These are phyloP conservation scores for Seminavis robusta DNA, from an alignment of 108 stramenopile species.

Conservation along the genomic window DNA sequence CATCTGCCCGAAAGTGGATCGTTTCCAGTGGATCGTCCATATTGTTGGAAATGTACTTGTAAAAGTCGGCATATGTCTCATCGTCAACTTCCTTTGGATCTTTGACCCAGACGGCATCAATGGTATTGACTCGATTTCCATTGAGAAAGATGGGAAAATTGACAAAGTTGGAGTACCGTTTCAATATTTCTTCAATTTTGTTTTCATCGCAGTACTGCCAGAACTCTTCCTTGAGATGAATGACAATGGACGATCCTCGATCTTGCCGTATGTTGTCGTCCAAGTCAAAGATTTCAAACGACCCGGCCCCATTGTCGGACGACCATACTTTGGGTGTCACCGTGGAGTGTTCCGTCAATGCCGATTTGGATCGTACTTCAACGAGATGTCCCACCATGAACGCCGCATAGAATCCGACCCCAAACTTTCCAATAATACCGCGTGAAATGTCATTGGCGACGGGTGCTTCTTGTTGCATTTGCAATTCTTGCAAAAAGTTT, in stretches of 20 bases:
- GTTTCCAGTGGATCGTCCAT: conserved; percentile 81
- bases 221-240: conserved; percentile 84
- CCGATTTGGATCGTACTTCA: conserved; percentile 76
- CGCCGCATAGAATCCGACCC: conserved; percentile 96
- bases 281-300: conserved; percentile 71
- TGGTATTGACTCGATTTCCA: conserved; percentile 93
- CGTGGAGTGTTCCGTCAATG: conserved; percentile 10
- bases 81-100: conserved; percentile 88
- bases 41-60: conserved; percentile 90
- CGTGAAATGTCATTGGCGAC: conserved; percentile 25
- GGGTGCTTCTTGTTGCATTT: conserved; percentile 16
- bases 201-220: conserved; percentile 76
- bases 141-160: conserved; percentile 94
- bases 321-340: conserved; percentile 64
- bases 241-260: conserved; percentile 85
- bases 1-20: conserved; percentile 96
- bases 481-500: conserved; percentile 79
- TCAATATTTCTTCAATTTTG: conserved; percentile 83
- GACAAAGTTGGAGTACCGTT: conserved; percentile 98
- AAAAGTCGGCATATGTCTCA: conserved; percentile 92
- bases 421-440: conserved; percentile 97
- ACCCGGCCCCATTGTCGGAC: conserved; percentile 84
- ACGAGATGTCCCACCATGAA: conserved; percentile 96
- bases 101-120: conserved; percentile 93
- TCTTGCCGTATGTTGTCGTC: conserved; percentile 68